Percentiles rank a stretch among this genome's conserved stretches.
phyloP scores from a whole-genome alignment of 108 stramenopile genomes.

The Tribonema minus region DNA sequence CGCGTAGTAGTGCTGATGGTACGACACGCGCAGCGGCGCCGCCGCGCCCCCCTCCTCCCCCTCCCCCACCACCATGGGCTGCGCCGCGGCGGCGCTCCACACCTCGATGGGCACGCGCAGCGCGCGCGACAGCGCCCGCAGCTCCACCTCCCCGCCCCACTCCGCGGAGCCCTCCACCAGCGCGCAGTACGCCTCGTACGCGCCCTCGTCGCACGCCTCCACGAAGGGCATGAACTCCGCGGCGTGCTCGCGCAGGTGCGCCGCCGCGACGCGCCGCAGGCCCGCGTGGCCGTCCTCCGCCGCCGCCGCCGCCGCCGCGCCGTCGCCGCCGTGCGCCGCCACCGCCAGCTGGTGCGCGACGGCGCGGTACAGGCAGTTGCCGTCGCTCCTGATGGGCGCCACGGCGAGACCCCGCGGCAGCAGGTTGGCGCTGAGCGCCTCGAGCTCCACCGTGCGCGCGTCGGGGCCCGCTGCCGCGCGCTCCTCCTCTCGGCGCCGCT shows the following conservation, averaged over 20 bases:
- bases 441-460: conserved; percentile 22
- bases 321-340: conserved; percentile 2
- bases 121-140: conserved; percentile 61
- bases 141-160: conserved; percentile 96
- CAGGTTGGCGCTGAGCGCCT: not conserved
- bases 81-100: conserved; percentile 61
- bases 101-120: conserved; percentile 77
- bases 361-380: conserved; percentile 90
- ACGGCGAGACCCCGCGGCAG: conserved; percentile 51
- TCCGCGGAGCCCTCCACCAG: conserved; percentile 72
- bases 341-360: conserved; percentile 68
- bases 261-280: conserved; percentile 36
- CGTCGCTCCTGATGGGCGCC: conserved; percentile 81
- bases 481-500: conserved; percentile 10
- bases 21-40: conserved; percentile 70
- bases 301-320: not conserved
- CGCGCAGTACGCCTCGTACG: conserved; percentile 74
- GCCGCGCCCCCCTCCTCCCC: conserved; percentile 40
- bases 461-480: conserved; percentile 23
- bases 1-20: conserved; percentile 92
- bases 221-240: conserved; percentile 85
- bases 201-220: conserved; percentile 25
- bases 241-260: conserved; percentile 55
- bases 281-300: conserved; percentile 29
- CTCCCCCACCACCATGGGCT: conserved; percentile 47